Evolutionary conservation across 2,329 filamentous ascomycete species (phyloP), one percentile per base, ranked within the genome.

Genomic region (Apiospora arundinis): DNA sequence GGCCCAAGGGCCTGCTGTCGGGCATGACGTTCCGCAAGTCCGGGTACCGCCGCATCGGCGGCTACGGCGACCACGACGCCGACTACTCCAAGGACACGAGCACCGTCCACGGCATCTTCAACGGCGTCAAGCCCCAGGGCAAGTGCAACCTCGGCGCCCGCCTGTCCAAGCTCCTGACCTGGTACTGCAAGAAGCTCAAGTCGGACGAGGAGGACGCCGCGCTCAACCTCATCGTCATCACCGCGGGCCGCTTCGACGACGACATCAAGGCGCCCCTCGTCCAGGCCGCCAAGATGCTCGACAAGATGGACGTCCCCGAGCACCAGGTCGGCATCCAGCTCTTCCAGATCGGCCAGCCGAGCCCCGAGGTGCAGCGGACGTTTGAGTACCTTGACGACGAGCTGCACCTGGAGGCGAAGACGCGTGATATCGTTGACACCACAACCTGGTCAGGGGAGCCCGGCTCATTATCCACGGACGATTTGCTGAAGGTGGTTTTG

Each of bases 261-360:
- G 93, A 97, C 74, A 90, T 92, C 0, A 92, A 95, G 80, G 86
- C 85, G 12, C 86, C 91, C 37, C 90, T 98, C 67, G 84, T 93
- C 60, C 80, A 83, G 4, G 85, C 89, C 0, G 95, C 95, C 0
- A 87, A 87, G 80, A 91, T 89, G 77, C 88, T 98, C 45, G 92
- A 96, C 77, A 82, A 82, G 69, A 80, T 92, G 11, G 87, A 91
- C 12, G 94, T 94, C 0, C 90, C 92, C 5, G 87, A 91, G 0
- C 92, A 93, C 85, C 96, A 98, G 83, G 85, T 98, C 12, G 95
- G 95, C 46, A 90, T 98, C 71, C 95, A 98, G 81, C 98, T 98
- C 84, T 97, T 98, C 85, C 95, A 98, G 82, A 93, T 98, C 65
- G 95, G 96, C 71, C 87, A 89, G 69, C 93, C 97, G 75, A 49